Evolutionary conservation across 2,329 filamentous ascomycete genomes (phyloP), one percentile per base, ranked within the genome.

Genomic region (Bipolaris oryzae): DNA sequence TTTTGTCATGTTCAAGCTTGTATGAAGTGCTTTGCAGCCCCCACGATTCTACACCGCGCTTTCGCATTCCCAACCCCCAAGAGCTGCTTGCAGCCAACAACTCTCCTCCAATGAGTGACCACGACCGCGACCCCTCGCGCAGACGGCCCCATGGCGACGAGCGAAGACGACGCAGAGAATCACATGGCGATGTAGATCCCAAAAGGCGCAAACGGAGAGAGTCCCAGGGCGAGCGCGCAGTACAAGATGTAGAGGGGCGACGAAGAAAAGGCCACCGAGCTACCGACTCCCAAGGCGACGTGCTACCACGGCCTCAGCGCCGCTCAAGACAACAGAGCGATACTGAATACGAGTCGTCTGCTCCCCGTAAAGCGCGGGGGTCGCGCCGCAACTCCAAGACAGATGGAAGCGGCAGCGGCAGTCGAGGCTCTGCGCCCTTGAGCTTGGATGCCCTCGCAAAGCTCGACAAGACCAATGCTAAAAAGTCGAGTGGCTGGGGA

Each of bases 391-490:
- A 67, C 39, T 66, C 64, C 21, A 63, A 59, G 1, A 65, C 70
- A 23, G 65, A 66, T 39, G 68, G 70, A 16, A 74, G 70, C 31
- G 66, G 67, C 5, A 74, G 70, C 34, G 66, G 67, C 5, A 71
- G 63, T 53, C 50, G 61, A 7, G 52, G 53, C 31, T 63, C 67
- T 48, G 75, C 75, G 37, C 72, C 75, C 45, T 64, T 82, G 67
- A 86, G 68, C 74, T 79, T 76, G 58, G 84, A 86, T 64, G 86
- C 88, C 5, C 76, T 93, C 46, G 87, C 87, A 11, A 85, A 87
- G 68, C 75, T 93, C 44, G 84, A 91, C 65, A 81, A 85, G 47
- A 77, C 84, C 51, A 88, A 90, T 74, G 80, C 82, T 23, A 82
- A 85, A 60, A 80, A 79, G 55, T 63, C 67, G 1, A 78, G 78